Evolutionary conservation across 2,329 filamentous ascomycete species (phyloP).

Genomic region (Nigrograna mackinnonii): DNA sequence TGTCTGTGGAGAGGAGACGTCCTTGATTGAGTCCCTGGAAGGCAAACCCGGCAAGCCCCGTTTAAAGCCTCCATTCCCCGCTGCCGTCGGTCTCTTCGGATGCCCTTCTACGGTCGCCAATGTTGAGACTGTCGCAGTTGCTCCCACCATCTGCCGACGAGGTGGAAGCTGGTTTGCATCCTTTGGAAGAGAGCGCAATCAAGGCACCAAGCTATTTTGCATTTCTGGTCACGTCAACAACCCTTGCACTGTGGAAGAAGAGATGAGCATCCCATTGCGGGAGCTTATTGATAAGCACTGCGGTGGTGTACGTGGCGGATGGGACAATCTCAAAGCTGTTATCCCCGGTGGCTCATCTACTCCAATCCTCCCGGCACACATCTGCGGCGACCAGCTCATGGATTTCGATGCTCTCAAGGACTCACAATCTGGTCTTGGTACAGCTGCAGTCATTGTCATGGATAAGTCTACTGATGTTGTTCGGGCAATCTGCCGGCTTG

Average conservation of each 20-base stretch:
- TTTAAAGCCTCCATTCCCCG: constrained; percentile 97
- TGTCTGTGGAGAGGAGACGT: constrained; percentile 97
- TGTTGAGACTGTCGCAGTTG: constrained; percentile 94
- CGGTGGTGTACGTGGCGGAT: constrained; percentile 92
- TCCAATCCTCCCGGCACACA: constrained; percentile 84
- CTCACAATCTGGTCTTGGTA: constrained; percentile 94
- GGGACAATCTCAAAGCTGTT: constrained; percentile 95
- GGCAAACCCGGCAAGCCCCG: constrained; percentile 98
- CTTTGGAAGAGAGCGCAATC: constrained; percentile 94
- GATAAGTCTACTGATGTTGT: constrained; percentile 98
- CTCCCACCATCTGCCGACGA: constrained; percentile 92
- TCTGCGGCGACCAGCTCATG: constrained; percentile 97
- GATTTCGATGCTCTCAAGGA: constrained; percentile 99
- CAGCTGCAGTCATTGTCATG: constrained; percentile 98
- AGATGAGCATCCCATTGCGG: constrained; percentile 96
- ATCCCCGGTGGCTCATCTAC: constrained; percentile 98
- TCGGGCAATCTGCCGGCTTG: constrained; percentile 87
- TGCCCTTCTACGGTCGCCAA: constrained; percentile 98
- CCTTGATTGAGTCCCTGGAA: constrained; percentile 95
- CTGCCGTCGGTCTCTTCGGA: constrained; percentile 94
- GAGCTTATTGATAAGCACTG: constrained; percentile 99
- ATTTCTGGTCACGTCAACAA: constrained; percentile 99
- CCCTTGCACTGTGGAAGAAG: constrained; percentile 95
- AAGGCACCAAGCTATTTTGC: constrained; percentile 97
- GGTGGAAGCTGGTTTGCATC: constrained; percentile 90